Conservation (phyloP, 1,284 basidiomycete species). For the Apiotrichum akiyoshidainum region DNA sequence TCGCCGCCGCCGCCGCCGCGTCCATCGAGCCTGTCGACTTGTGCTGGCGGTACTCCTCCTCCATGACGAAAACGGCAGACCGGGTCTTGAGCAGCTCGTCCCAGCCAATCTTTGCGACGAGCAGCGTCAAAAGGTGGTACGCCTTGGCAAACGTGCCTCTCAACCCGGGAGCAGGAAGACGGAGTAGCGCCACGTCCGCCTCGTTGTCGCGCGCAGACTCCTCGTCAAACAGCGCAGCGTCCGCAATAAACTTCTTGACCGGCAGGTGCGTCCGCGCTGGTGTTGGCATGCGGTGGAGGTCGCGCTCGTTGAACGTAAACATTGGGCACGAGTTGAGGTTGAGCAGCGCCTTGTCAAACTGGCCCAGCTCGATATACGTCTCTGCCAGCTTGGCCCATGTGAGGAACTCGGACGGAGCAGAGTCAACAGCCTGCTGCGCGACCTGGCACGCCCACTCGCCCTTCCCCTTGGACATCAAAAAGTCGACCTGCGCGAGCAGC, state of each 20-base stretch:
- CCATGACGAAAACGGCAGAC: conserved; percentile 97
- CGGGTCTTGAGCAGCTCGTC: conserved; percentile 94
- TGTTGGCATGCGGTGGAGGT: conserved; percentile 81
- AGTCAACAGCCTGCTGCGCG: conserved; percentile 92
- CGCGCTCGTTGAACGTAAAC: conserved; percentile 98
- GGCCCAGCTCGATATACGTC: conserved; percentile 82
- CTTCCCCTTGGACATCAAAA: conserved; percentile 74
- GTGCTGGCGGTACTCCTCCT: conserved; percentile 86
- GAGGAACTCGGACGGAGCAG: conserved; percentile 94
- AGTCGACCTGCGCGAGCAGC: conserved; percentile 91
- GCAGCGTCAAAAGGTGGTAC: conserved; percentile 80
- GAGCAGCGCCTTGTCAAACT: conserved; percentile 80
- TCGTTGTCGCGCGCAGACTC: conserved; percentile 73
- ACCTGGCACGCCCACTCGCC: conserved; percentile 87
- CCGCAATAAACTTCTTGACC: conserved; percentile 76
- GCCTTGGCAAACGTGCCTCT: conserved; percentile 95
- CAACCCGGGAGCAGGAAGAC: conserved; percentile 88
- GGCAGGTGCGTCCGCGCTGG: conserved; percentile 83
- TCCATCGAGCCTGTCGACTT: conserved; percentile 57
- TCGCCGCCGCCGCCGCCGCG: not conserved
- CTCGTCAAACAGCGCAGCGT: conserved; percentile 60
- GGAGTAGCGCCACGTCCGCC: conserved; percentile 86
- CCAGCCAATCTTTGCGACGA: conserved; percentile 95
- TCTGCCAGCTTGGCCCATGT: conserved; percentile 98
- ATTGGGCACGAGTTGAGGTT: conserved; percentile 99